Conservation (phyloP, 2,329 filamentous ascomycete species). For the Fulvia fulva region DNA sequence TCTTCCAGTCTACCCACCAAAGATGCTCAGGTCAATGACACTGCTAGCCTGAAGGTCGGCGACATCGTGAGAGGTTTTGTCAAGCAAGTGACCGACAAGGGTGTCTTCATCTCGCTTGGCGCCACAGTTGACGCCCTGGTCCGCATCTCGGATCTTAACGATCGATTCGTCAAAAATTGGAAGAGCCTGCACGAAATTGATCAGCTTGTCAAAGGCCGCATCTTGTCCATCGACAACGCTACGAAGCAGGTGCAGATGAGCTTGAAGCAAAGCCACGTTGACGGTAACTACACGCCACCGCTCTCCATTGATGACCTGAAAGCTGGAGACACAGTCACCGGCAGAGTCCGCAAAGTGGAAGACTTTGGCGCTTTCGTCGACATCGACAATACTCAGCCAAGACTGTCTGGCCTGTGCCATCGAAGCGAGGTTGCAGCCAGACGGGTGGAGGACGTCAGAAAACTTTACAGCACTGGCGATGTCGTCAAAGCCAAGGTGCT, state of each 20-base stretch:
- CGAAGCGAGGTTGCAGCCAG: constrained; percentile 87
- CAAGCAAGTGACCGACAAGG: constrained; percentile 83
- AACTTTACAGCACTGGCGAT: constrained; percentile 86
- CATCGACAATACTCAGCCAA: constrained; percentile 71
- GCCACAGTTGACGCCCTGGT: constrained; percentile 78
- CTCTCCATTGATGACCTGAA: constrained; percentile 73
- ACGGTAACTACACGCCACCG: constrained; percentile 71
- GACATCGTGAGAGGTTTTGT: constrained; percentile 87
- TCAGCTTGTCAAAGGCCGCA: constrained; percentile 83
- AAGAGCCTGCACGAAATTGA: constrained; percentile 82
- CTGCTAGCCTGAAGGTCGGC: constrained; percentile 69
- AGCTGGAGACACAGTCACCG: constrained; percentile 76
- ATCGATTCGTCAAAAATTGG: constrained; percentile 92
- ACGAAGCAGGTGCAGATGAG: constrained; percentile 76
- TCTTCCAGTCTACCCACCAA: constrained; percentile 77
- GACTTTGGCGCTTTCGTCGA: constrained; percentile 94
- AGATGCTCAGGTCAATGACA: constrained; percentile 71
- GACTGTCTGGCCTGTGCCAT: constrained; percentile 91
- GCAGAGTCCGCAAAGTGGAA: constrained; percentile 88
- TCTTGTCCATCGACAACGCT: constrained; percentile 66
- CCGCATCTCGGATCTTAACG: constrained; percentile 82
- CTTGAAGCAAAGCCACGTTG: constrained; percentile 78
- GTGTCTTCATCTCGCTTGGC: constrained; percentile 80
- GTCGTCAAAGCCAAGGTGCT: constrained; percentile 88
- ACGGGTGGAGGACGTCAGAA: constrained; percentile 75